Evolutionary conservation across 768 basidiomycete genomes (phyloP), one percentile per base, ranked within the genome.

Genomic region (Pleurotus pulmonarius): DNA sequence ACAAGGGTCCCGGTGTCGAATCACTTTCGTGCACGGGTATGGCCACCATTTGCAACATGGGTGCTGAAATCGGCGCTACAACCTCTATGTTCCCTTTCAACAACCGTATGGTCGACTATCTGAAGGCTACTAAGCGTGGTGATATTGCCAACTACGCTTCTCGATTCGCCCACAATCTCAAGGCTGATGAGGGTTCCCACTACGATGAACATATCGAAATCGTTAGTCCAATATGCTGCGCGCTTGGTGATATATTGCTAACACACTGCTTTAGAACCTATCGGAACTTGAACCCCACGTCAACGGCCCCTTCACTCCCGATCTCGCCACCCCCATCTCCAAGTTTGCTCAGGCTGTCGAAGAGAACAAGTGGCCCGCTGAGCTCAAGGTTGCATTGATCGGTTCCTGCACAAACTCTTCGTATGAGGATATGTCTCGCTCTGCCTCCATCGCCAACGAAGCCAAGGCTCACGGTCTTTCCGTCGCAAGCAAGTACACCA

Each of bases 11-110:
- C 67, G 96, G 96, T 81, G 90, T 98, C 60, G 90, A 96, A 68
- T 93, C 93, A 34, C 83, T 99, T 59, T 97, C 94, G 47, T 93
- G 90, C 83, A 99, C 96, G 47, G 96, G 96, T 73, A 97, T 98
- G 95, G 96, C 93, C 52, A 98, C 96, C 18, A 96, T 99, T 67
- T 98, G 96, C 74, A 99, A 98, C 85, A 99, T 98, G 96, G 96
- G 96, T 81, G 96, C 96, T 64, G 96, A 99, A 75, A 98, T 98
- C 66, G 96, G 96, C 70, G 97, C 97, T 38, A 99, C 97, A 8
- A 98, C 97, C 18, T 98, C 96, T 15, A 75, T 98, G 64, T 99
- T 99, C 92, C 97, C 97, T 65, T 98, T 90, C 87, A 99, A 98
- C 79, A 70, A 77, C 62, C 92, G 95, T 67, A 98, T 98, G 97